Conservation (phyloP, 768 basidiomycete genomes). For the Serendipita sp. region DNA sequence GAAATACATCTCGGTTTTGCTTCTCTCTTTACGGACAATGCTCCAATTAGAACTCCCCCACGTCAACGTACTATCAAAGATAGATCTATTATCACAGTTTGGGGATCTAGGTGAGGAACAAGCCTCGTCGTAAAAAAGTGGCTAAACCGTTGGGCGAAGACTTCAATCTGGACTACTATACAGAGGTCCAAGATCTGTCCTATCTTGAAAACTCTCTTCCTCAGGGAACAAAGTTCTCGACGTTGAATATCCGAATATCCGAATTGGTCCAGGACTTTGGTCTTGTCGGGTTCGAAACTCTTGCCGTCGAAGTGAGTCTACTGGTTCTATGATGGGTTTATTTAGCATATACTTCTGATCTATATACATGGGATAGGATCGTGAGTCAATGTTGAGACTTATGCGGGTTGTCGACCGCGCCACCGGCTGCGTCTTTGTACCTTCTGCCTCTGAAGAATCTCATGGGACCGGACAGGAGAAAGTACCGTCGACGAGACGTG, state of each 20-base stretch:
- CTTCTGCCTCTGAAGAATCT: slow-evolving; percentile 20
- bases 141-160: slow-evolving; percentile 29
- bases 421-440: slow-evolving; percentile 80
- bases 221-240: slow-evolving; percentile 48
- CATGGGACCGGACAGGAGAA: slow-evolving; percentile 14
- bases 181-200: slow-evolving; percentile 89
- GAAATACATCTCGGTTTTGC: slow-evolving; percentile 83
- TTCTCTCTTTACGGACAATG: slow-evolving; percentile 90
- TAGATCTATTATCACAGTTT: slow-evolving; percentile 78
- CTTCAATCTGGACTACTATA: slow-evolving; percentile 95
- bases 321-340: not conserved
- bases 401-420: slow-evolving; percentile 75
- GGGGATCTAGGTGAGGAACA: slow-evolving; percentile 65
- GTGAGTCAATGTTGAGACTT: slow-evolving; percentile 83
- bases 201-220: slow-evolving; percentile 67
- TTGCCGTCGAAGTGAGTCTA: slow-evolving; percentile 72
- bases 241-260: slow-evolving; percentile 73
- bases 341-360: slow-evolving; percentile 1
- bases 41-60: slow-evolving; percentile 40
- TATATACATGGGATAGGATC: slow-evolving; percentile 42
- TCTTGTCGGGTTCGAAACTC: slow-evolving; percentile 88
- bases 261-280: slow-evolving; percentile 87
- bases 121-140: slow-evolving; percentile 4
- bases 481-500: slow-evolving; percentile 16
- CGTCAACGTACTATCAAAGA: slow-evolving; percentile 80